Evolutionary conservation across 179 eudicot genomes (phyloP).

Genomic region (Patellifolia procumbens): DNA sequence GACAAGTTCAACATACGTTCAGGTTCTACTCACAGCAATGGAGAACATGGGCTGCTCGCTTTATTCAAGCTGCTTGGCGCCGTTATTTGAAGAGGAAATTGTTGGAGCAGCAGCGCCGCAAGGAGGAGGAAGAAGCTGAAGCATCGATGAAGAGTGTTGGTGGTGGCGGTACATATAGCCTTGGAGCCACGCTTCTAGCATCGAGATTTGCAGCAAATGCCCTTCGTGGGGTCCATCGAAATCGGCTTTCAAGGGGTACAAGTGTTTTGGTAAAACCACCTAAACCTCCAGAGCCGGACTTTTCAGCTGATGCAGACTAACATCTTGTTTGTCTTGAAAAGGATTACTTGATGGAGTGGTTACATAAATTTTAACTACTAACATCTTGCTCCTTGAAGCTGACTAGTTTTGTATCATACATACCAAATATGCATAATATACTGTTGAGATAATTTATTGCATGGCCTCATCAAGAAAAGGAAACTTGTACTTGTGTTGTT

Average conservation of each 20-base stretch:
- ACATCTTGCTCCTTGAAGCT: conserved; percentile 5
- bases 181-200: conserved; percentile 79
- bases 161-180: conserved; percentile 58
- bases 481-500: conserved; percentile 4
- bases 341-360: conserved; percentile 7
- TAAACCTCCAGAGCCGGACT: conserved; percentile 96
- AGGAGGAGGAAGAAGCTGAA: conserved; percentile 71
- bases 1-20: conserved; percentile 93
- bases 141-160: conserved; percentile 30
- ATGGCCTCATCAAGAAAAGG: conserved; percentile 1
- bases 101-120: conserved; percentile 56
- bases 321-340: conserved; percentile 16
- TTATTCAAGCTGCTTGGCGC: conserved; percentile 95
- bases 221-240: conserved; percentile 82
- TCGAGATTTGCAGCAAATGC: conserved; percentile 87
- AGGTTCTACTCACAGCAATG: conserved; percentile 88
- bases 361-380: not conserved
- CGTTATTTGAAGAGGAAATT: conserved; percentile 70
- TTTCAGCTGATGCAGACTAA: conserved; percentile 76
- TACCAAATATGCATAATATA: conserved; percentile 17
- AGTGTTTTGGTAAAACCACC: conserved; percentile 77
- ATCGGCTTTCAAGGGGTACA: conserved; percentile 57
- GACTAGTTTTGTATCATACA: conserved; percentile 24
- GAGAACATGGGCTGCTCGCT: conserved; percentile 94
- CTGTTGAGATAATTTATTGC: not conserved